These are phyloP conservation scores for Ceratocystiopsis minuta DNA, from an alignment of 2,329 filamentous ascomycete genomes.

Conservation along the genomic window DNA sequence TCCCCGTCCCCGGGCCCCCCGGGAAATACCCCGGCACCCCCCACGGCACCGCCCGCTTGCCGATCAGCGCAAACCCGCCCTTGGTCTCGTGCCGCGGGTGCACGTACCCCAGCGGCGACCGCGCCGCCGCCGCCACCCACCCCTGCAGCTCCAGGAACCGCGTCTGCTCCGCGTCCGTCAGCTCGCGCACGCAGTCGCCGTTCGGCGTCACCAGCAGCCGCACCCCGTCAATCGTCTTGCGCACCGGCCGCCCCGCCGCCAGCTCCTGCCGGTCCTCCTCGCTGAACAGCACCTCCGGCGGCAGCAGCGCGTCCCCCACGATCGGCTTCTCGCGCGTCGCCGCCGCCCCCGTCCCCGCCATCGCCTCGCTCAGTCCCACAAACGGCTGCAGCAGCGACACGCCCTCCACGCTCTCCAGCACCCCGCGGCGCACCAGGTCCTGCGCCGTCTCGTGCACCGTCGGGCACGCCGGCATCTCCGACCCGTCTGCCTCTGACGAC, in stretches of 20 bases:
- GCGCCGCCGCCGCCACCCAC: slow-evolving; percentile 29
- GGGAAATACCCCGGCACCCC: slow-evolving; percentile 46
- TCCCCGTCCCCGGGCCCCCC: slow-evolving; percentile 12
- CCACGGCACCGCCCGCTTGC: slow-evolving; percentile 46
- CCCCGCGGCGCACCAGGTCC: slow-evolving; percentile 6
- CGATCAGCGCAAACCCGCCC: slow-evolving; percentile 43
- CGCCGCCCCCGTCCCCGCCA: not conserved
- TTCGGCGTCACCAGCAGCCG: slow-evolving; percentile 58
- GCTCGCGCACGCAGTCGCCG: slow-evolving; percentile 56
- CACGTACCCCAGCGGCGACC: slow-evolving; percentile 36
- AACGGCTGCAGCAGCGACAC: slow-evolving; percentile 2
- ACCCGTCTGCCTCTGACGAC: slow-evolving; percentile 11
- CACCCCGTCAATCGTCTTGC: slow-evolving; percentile 44
- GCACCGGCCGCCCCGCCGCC: slow-evolving; percentile 37
- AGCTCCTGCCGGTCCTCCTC: slow-evolving; percentile 37
- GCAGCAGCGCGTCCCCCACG: slow-evolving; percentile 8
- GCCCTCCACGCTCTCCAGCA: slow-evolving; percentile 3
- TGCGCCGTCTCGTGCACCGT: slow-evolving; percentile 8
- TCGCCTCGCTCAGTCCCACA: not conserved
- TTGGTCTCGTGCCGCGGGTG: slow-evolving; percentile 35
- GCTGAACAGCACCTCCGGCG: slow-evolving; percentile 29
- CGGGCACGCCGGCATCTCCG: not conserved
- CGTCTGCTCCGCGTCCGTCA: slow-evolving; percentile 50
- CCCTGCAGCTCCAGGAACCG: slow-evolving; percentile 52
- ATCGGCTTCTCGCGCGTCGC: slow-evolving; percentile 1